Evolutionary conservation across 768 basidiomycete species (phyloP).

Genomic region (Mycena maculata): DNA sequence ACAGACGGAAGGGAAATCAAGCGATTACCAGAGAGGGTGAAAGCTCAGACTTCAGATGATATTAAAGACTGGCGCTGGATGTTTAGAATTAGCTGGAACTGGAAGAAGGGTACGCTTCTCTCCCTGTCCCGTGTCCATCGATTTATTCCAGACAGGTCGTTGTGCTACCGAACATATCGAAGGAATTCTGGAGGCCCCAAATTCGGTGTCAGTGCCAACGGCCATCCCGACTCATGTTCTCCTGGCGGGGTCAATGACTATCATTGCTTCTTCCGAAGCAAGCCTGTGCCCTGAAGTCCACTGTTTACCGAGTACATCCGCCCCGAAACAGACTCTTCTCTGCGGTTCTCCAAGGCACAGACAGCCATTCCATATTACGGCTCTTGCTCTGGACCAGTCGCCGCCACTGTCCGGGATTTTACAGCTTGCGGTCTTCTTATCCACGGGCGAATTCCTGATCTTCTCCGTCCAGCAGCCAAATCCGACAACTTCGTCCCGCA

Average conservation of each 20-base stretch:
- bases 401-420: constrained; percentile 56
- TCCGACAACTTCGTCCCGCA: constrained; percentile 55
- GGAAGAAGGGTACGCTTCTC: constrained; percentile 71
- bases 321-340: constrained; percentile 52
- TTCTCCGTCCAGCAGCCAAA: constrained; percentile 64
- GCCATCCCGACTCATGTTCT: constrained; percentile 56
- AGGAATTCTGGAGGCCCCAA: constrained; percentile 23
- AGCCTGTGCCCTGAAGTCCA: constrained; percentile 49
- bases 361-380: constrained; percentile 60
- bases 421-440: constrained; percentile 70
- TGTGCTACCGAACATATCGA: constrained; percentile 61
- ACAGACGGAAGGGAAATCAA: constrained; percentile 69
- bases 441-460: constrained; percentile 75
- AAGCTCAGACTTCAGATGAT: constrained; percentile 37
- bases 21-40: constrained; percentile 66
- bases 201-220: constrained; percentile 18
- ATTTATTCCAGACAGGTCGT: constrained; percentile 60
- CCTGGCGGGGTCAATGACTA: constrained; percentile 68
- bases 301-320: constrained; percentile 48
- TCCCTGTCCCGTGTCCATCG: constrained; percentile 29
- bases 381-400: constrained; percentile 82
- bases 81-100: constrained; percentile 87
- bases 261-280: constrained; percentile 64
- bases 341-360: constrained; percentile 53
- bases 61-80: constrained; percentile 85